A percentile compares a stretch with the other conserved stretches of the same genome.
These are phyloP conservation scores for Letharia lupina DNA, from an alignment of 495 filamentous ascomycete species.

Conservation along the genomic window DNA sequence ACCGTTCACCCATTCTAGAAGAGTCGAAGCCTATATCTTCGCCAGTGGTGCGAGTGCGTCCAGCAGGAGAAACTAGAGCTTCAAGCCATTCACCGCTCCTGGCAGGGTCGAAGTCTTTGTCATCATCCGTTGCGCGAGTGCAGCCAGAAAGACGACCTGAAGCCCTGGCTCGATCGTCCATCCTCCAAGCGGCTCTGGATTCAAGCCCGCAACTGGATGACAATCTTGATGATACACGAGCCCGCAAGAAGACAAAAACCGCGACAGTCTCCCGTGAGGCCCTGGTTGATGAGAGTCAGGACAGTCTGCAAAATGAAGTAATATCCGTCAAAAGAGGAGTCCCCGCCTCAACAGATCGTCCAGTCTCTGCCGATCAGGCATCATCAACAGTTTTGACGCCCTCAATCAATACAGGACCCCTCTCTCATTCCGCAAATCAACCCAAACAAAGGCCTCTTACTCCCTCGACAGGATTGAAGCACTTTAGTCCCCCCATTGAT, in stretches of 20 bases:
- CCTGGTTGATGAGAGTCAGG: slow-evolving; percentile 14
- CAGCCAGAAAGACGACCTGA: neutral
- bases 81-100: neutral
- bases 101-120: neutral
- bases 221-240: neutral
- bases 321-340: slow-evolving; percentile 8
- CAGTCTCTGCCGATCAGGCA: neutral
- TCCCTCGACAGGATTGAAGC: neutral
- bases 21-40: neutral
- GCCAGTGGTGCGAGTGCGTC: neutral
- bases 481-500: neutral
- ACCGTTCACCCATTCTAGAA: neutral
- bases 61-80: neutral
- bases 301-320: slow-evolving; percentile 9
- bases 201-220: neutral
- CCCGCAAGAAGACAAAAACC: neutral
- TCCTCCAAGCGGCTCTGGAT: neutral
- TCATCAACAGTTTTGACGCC: neutral
- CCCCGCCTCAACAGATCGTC: neutral
- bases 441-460: neutral
- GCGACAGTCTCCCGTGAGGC: neutral
- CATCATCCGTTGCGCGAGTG: neutral
- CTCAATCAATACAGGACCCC: neutral
- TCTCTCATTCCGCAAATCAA: neutral
- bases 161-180: neutral